Percentiles rank a stretch among this genome's conserved stretches.
phyloP scores from a whole-genome alignment of 129 eudicot species.

The carrot (Daucus carota) region DNA sequence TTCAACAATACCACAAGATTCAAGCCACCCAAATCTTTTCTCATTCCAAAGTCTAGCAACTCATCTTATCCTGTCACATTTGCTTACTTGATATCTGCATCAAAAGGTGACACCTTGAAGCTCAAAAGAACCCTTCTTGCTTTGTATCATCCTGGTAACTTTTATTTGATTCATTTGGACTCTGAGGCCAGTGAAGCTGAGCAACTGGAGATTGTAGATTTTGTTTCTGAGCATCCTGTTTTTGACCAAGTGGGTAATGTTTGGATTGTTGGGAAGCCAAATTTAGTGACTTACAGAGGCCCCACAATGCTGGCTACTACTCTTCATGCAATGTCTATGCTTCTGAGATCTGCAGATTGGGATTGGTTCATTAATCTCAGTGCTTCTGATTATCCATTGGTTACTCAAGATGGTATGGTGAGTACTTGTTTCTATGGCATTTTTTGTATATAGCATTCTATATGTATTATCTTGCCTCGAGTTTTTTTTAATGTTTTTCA shows the following conservation, averaged over 20 bases:
- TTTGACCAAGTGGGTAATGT: slow-evolving; percentile 58
- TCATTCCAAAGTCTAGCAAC: slow-evolving; percentile 28
- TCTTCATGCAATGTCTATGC: slow-evolving; percentile 75
- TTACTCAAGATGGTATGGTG: slow-evolving; percentile 99
- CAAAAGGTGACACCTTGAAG: slow-evolving; percentile 58
- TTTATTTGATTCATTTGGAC: slow-evolving; percentile 69
- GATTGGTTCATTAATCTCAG: slow-evolving; percentile 97
- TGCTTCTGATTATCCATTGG: slow-evolving; percentile 95
- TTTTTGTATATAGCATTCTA: neutral
- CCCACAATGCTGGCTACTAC: slow-evolving; percentile 95
- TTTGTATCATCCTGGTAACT: slow-evolving; percentile 72
- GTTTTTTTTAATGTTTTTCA: neutral
- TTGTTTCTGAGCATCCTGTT: slow-evolving; percentile 35
- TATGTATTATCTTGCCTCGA: neutral
- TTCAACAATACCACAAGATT: slow-evolving; percentile 3
- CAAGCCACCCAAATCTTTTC: slow-evolving; percentile 22
- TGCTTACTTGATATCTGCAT: slow-evolving; percentile 91
- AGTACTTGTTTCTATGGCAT: slow-evolving; percentile 29
- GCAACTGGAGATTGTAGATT: slow-evolving; percentile 51
- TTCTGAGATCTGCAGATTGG: slow-evolving; percentile 60
- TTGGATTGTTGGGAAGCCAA: slow-evolving; percentile 75
- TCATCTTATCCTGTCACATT: slow-evolving; percentile 57
- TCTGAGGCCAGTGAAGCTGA: slow-evolving; percentile 47
- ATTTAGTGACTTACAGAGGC: slow-evolving; percentile 80
- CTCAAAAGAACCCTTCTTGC: slow-evolving; percentile 60